Conservation (phyloP, 2,329 filamentous ascomycete species). For the Xylaria sp. region DNA sequence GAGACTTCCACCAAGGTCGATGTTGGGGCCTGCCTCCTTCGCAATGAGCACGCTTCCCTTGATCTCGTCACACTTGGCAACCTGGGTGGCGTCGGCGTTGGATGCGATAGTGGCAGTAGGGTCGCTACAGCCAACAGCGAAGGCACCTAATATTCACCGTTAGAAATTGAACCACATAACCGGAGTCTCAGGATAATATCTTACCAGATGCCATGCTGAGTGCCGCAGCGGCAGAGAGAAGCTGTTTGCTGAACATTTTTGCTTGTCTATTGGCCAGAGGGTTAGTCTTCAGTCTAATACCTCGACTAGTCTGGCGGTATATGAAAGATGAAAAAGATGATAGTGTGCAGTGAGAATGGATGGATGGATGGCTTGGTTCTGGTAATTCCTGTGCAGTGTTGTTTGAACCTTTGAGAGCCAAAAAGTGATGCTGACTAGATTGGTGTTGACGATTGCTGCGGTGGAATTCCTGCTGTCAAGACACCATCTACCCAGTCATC, state of each 20-base stretch:
- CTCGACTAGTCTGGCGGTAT: not conserved
- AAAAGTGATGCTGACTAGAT: not conserved
- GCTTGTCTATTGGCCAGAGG: slow-evolving; percentile 32
- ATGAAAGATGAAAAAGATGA: slow-evolving; percentile 7
- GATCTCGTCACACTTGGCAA: slow-evolving; percentile 69
- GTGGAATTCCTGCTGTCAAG: not conserved
- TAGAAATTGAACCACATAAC: slow-evolving; percentile 12
- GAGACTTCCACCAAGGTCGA: slow-evolving; percentile 65
- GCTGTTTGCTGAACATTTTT: slow-evolving; percentile 52
- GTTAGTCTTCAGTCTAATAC: slow-evolving; percentile 16
- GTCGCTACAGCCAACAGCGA: slow-evolving; percentile 39
- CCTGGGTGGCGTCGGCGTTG: slow-evolving; percentile 60
- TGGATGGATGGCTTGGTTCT: not conserved
- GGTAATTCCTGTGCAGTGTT: not conserved
- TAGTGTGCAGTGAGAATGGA: slow-evolving; percentile 1
- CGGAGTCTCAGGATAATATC: slow-evolving; percentile 12
- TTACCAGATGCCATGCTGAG: slow-evolving; percentile 49
- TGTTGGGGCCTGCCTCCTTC: slow-evolving; percentile 54
- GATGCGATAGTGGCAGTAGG: slow-evolving; percentile 61
- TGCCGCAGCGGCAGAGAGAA: slow-evolving; percentile 50
- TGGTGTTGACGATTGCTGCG: not conserved
- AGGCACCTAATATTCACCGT: slow-evolving; percentile 27
- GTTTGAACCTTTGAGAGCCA: not conserved
- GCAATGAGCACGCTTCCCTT: slow-evolving; percentile 69
- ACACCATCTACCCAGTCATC: not conserved